These are phyloP conservation scores for Pseudisothecium myosuroides DNA, from an alignment of 225 moss, liverwort and hornwort genomes.

Conservation along the genomic window DNA sequence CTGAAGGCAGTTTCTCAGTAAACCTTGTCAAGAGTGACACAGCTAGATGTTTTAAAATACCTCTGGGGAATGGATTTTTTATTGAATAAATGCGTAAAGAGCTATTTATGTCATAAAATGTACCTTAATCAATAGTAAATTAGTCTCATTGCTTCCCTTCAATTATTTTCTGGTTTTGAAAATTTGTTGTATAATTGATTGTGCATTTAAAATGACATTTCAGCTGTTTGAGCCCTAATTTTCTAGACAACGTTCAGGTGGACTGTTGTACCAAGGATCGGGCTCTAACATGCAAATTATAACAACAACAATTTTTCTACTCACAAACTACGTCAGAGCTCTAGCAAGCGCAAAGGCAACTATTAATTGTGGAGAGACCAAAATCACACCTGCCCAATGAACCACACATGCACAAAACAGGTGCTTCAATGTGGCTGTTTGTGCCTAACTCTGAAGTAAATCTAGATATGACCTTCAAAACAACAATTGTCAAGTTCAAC, in stretches of 20 bases:
- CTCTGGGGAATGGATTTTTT: not conserved
- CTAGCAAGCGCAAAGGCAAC: conserved; percentile 21
- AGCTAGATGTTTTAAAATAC: not conserved
- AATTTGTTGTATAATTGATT: not conserved
- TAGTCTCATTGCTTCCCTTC: not conserved
- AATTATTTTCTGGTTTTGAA: not conserved
- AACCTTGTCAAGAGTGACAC: not conserved
- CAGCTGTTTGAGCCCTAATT: not conserved
- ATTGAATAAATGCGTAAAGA: not conserved
- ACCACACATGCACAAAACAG: conserved; percentile 25
- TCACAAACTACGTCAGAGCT: conserved; percentile 60
- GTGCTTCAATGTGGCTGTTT: not conserved
- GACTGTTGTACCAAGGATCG: too few species aligned
- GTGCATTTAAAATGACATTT: not conserved
- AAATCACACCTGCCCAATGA: conserved; percentile 17
- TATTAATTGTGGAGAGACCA: conserved; percentile 17
- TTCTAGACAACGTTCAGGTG: conserved; percentile 26
- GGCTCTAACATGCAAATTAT: conserved; percentile 71
- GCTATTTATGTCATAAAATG: not conserved
- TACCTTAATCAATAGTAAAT: not conserved
- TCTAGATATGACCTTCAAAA: not conserved
- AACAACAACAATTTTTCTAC: conserved; percentile 55
- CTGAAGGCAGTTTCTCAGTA: not conserved
- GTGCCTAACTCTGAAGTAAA: not conserved
- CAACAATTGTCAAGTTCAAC: not conserved